These are phyloP conservation scores for Exophiala alcalophila DNA, from an alignment of 2,329 filamentous ascomycete genomes.

Conservation along the genomic window DNA sequence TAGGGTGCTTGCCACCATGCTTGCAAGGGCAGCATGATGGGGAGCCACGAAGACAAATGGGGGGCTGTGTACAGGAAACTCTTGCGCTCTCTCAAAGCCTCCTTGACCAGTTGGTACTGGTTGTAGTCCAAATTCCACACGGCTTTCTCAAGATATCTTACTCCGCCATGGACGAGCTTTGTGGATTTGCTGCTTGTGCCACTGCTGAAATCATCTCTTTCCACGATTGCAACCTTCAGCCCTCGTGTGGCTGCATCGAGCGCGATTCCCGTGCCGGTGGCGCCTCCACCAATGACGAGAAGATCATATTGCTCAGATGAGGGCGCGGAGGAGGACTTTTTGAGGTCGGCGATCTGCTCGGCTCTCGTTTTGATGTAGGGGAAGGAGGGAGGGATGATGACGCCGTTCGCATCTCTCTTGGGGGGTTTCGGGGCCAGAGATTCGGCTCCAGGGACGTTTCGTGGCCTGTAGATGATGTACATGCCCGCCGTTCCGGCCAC, in stretches of 20 bases:
- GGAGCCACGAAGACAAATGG: slow-evolving; percentile 75
- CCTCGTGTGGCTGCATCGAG: slow-evolving; percentile 76
- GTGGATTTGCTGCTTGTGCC: slow-evolving; percentile 85
- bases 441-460: slow-evolving; percentile 56
- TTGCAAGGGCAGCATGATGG: slow-evolving; percentile 77
- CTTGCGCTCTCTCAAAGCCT: slow-evolving; percentile 76
- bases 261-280: slow-evolving; percentile 77
- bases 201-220: slow-evolving; percentile 77
- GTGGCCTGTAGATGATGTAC: slow-evolving; percentile 60
- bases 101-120: slow-evolving; percentile 73
- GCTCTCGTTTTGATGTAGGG: slow-evolving; percentile 50
- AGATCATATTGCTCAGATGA: slow-evolving; percentile 64
- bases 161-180: slow-evolving; percentile 79
- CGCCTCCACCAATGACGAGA: slow-evolving; percentile 73
- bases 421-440: slow-evolving; percentile 54
- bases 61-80: slow-evolving; percentile 80
- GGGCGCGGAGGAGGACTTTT: slow-evolving; percentile 56
- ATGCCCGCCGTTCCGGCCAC: slow-evolving; percentile 52
- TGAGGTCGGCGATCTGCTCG: slow-evolving; percentile 53
- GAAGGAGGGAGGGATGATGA: slow-evolving; percentile 54
- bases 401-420: slow-evolving; percentile 50
- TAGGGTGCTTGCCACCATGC: slow-evolving; percentile 84
- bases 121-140: slow-evolving; percentile 81
- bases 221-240: slow-evolving; percentile 76
- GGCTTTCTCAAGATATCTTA: slow-evolving; percentile 80